Evolutionary conservation across 306 rosid species (phyloP), one percentile per base, ranked within the genome.

Genomic region (Vigna unguiculata): DNA sequence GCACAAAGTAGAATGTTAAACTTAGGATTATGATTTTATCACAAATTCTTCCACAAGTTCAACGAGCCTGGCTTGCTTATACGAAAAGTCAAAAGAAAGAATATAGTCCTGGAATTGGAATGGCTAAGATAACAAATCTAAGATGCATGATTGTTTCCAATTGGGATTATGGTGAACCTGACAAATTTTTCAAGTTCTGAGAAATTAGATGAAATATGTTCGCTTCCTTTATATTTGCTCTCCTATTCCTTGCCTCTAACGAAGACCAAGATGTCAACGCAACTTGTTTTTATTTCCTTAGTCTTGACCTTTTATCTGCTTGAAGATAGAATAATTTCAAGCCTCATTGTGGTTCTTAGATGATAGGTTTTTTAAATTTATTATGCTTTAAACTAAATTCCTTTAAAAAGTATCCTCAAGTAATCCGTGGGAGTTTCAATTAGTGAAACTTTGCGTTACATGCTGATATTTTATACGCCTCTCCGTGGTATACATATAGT

Each of bases 121-220:
- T n/a, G 40, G 21, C 53, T 43, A 60, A 67, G 63, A 19, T 69
- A 45, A 51, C 53, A 72, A 52, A 34, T 52, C 54, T 67, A 21
- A 41, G 21, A 69, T 41, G 25, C 55, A 20, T 49, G 76, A 62
- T 72, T n/a, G 53, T 0, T 76, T 77, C 79, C 57, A 65, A 25
- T 55, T 6, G 71, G 60, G 69, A 57, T 67, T 59, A 5, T 68
- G 41, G 20, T 7, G 59, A 69, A 47, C 20, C 74, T 19, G 45
- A 41, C 40, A 15, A 22, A 30, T 28, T 71, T 71, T 21, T 75
- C 72, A 15, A 24, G 51, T 64, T 47, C 16, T 71, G 21, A 70
- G 55, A 48, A 75, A 34, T 49, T 30, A 51, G 41, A 15, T 47
- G 30, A 70, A 34, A 4, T 79, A 45, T 20, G 14, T 46, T 75